These are phyloP conservation scores for Sporothrix brasiliensis DNA, from an alignment of 2,329 filamentous ascomycete species.

Conservation along the genomic window DNA sequence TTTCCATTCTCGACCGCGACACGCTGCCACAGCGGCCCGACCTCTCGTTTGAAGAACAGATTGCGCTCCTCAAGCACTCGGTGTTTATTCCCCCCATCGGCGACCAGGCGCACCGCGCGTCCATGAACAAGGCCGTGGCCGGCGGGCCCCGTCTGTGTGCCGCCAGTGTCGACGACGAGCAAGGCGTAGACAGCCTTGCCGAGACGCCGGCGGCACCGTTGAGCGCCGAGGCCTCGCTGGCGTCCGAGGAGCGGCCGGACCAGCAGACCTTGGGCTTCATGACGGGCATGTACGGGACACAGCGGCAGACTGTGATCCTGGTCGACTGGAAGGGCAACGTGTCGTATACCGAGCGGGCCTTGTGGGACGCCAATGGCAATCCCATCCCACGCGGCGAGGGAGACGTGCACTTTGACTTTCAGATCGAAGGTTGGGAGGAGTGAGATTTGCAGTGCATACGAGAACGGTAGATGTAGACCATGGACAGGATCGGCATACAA, in stretches of 20 bases:
- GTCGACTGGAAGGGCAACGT: constrained; percentile 66
- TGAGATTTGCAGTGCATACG: neutral
- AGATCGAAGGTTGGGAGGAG: constrained; percentile 57
- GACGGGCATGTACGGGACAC: constrained; percentile 65
- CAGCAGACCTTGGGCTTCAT: constrained; percentile 49
- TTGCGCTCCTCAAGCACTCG: constrained; percentile 59
- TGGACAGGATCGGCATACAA: neutral
- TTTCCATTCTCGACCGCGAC: constrained; percentile 59
- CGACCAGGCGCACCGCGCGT: constrained; percentile 45
- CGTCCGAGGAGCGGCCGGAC: constrained; percentile 45
- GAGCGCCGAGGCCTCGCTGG: constrained; percentile 43
- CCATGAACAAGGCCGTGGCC: constrained; percentile 29
- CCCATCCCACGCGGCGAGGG: constrained; percentile 56
- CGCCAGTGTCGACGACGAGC: constrained; percentile 41
- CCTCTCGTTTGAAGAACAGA: constrained; percentile 57
- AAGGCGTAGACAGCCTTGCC: constrained; percentile 42
- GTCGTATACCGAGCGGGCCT: constrained; percentile 60
- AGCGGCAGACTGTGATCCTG: constrained; percentile 64
- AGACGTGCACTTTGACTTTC: constrained; percentile 59
- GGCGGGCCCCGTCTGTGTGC: constrained; percentile 42
- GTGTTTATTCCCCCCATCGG: constrained; percentile 64
- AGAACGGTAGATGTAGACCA: neutral
- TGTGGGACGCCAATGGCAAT: constrained; percentile 63
- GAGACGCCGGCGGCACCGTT: constrained; percentile 36
- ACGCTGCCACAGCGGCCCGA: constrained; percentile 52